Base-by-base conservation (phyloP, 495 filamentous ascomycete genomes). In the Emericellopsis terricola region DNA sequence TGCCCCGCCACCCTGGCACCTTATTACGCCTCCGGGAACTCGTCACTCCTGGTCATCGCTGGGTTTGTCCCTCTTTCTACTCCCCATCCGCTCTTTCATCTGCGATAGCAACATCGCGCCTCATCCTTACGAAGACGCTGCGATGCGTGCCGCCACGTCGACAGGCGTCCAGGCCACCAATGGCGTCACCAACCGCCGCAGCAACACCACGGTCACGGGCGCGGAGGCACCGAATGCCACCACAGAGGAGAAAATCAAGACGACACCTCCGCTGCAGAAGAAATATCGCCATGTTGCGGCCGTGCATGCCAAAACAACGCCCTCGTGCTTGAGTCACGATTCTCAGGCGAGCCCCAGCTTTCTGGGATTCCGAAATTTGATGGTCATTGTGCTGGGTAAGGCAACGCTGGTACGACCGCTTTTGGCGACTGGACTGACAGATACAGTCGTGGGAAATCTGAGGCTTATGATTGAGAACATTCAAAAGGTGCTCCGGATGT, bases 391-490 rank as follows among this genome's bases (percentile, higher is more conserved):
- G 24, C 55, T 94, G 34, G 73, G 84, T 89, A 68, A 27, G 60
- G 46, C 14, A 28, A 15, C 10, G 34, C 29, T 20, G n/a, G 23
- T 11, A 26, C 6, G 23, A 26, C 23, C 23, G 6, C 23, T 26
- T 26, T 26, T 26, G 6, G 23, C 11, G 23, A 15, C 28, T 8
- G 13, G 11, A 15, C 8, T 20, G 36, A 31, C 29, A 38, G 16
- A 4, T 24, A 18, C 47, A 81, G 83, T 94, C 44, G 86, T 85
- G 29, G 84, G 85, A 48, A 97, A 97, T 44, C 60, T 97, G 7
- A 71, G 89, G 41, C 64, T 97, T 40, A 75, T 97, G 39, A 82
- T 97, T 44, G 89, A 96, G 59, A 97, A 97, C 46, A 92, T 82
- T 45, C 80, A 85, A 63, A 97, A 97, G 65, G 84, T 83, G 44